Percentiles rank a stretch among this genome's conserved stretches.
Conservation (phyloP, 78 protist species). For the Monocercomonoides exilis region DNA sequence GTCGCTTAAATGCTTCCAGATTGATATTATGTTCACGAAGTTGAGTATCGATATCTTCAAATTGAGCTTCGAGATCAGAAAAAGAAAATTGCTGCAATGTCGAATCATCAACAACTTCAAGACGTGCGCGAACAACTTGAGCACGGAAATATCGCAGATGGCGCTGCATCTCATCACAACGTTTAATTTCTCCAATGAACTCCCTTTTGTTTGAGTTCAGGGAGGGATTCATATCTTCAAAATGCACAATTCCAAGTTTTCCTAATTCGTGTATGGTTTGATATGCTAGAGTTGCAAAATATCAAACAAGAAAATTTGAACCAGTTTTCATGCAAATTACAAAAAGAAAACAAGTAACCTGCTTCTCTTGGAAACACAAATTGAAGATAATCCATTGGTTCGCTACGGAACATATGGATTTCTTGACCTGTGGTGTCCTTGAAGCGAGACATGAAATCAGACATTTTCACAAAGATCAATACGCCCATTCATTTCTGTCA, state of each 20-base stretch:
- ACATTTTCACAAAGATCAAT: too few relatives aligned
- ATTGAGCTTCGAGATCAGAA: not conserved
- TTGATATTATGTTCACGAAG: not conserved
- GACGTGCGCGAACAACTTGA: not conserved
- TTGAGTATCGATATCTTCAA: not conserved
- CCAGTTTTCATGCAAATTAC: too few relatives aligned
- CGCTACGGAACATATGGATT: not conserved
- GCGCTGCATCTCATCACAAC: slow-evolving; percentile 14
- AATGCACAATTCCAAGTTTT: not conserved
- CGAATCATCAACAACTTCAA: not conserved
- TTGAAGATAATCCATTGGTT: not conserved
- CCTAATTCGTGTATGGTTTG: not conserved
- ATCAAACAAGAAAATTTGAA: not conserved
- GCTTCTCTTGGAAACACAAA: not conserved
- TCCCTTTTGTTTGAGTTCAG: not conserved
- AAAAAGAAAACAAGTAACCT: not conserved
- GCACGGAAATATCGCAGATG: not conserved
- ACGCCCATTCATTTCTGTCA: too few relatives aligned
- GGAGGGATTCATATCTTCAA: not conserved
- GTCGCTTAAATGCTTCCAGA: not conserved
- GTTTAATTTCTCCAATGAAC: not conserved
- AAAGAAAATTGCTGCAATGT: not conserved
- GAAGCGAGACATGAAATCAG: not conserved
- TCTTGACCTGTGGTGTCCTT: not conserved
- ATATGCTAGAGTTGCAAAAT: not conserved